Conservation (phyloP, 2,329 filamentous ascomycete genomes). For the Lasiodiplodia citricola region DNA sequence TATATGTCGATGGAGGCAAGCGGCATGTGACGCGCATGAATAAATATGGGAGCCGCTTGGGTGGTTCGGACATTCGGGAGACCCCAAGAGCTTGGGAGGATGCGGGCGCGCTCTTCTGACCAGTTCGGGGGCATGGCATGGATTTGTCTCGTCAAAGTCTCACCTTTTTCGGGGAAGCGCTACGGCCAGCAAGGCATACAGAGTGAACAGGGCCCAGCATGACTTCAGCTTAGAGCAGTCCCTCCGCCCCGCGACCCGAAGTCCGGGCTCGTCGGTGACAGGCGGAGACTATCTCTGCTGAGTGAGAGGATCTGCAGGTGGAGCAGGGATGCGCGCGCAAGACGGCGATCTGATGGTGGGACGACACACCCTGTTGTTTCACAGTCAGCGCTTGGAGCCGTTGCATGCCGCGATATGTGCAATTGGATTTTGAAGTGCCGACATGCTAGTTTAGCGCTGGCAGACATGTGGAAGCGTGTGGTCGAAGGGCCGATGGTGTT, state of each 20-base stretch:
- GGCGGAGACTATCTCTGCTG: neutral
- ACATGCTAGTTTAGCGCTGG: neutral
- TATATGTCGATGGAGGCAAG: constrained; percentile 1
- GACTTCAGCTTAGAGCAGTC: constrained; percentile 21
- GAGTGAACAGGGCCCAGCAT: neutral
- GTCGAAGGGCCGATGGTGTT: neutral
- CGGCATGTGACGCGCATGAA: constrained; percentile 2
- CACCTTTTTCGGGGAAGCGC: constrained; percentile 7
- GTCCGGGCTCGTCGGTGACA: constrained; percentile 4
- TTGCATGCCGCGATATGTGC: neutral
- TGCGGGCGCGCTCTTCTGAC: neutral
- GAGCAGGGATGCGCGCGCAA: neutral
- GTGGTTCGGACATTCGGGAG: constrained; percentile 5
- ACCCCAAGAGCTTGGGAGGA: neutral
- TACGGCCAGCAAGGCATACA: neutral
- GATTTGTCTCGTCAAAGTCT: constrained; percentile 7
- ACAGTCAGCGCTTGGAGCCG: constrained; percentile 11
- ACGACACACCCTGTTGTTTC: neutral
- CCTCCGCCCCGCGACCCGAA: constrained; percentile 21
- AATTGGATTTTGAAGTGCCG: neutral
- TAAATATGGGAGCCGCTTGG: neutral
- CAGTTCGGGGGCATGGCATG: neutral
- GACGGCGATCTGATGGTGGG: neutral
- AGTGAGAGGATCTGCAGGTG: constrained; percentile 15
- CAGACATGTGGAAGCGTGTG: too few relatives aligned